Evolutionary conservation across 768 basidiomycete genomes (phyloP), one percentile per base, ranked within the genome.

Genomic region (Candolleomyces efflorescens): DNA sequence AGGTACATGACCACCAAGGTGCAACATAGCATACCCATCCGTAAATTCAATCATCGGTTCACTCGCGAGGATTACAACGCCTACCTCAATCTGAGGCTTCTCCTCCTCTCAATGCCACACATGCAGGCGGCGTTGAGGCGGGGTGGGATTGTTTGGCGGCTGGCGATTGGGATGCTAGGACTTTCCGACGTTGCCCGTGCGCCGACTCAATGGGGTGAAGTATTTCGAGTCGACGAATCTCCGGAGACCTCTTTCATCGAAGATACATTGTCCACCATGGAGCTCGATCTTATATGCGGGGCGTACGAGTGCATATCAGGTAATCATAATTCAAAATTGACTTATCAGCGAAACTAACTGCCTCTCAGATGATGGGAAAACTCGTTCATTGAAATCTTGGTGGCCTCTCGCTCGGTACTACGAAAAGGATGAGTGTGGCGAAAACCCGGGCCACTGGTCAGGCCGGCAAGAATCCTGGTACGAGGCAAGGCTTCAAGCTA

Each of bases 61-160:
- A 45, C 39, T 11, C 43, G 45, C 22, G 39, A n/a, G 12, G 54
- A 54, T 20, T 54, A 54, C 54, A 41, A 54, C 5, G 44, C 17
- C 12, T 54, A 54, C 41, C 17, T 54, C 23, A 18, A 45, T 24
- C 5, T 13, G 3, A 3, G 54, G 3, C 44, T 41, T 5, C 11
- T 44, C 5, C 5, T 54, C 2, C 54, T 54, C 3, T 20, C 23
- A 11, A 20, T 24, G 18, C 26, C 49, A 3, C 49, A 50, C n/a
- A 50, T 50, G 49, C 49, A 50, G n/a, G 49, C 49, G 27, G 24
- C 49, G 49, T 50, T 50, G n/a, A 50, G 27, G 24, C 22, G 49
- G 22, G 54, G 54, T 17, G 54, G 54, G 18, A 55, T 55, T n/a
- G 27, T 55, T 13, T 55, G 54, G 54, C 23, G 54, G 10, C 36